Base-by-base conservation (phyloP, 2,329 filamentous ascomycete genomes). In the Alternaria gansuensis region DNA sequence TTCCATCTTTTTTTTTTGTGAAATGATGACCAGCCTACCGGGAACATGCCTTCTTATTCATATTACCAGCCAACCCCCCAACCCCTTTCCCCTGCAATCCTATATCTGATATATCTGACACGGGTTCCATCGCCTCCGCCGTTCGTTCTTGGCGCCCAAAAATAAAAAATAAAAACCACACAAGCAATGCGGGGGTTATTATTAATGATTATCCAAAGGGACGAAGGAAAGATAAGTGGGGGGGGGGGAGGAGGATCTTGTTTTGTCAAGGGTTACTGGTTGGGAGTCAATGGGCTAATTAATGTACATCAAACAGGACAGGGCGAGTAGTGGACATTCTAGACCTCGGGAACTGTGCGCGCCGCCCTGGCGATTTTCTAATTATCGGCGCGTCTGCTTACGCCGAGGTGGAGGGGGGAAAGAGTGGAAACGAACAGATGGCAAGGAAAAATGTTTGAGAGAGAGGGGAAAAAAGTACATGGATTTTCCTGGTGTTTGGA, bases 231-330 rank as follows among this genome's bases (percentile, higher is more conserved):
- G 17, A 17, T 17, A 17, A 17, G 17, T 17, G 17, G 17, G 17
- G 17, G 2, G 17, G 17, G 17, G 17, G 17, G 17, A 17, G 17
- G 17, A 17, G 37, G 21, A 11, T 23, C 4, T 24, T 6, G 37
- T 24, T 24, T 40, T 21, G 37, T 40, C 37, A 40, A 40, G 24
- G 24, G 37, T 40, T 40, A 21, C 21, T 40, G 21, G 37, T 24
- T 23, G 11, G 23, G 24, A 14, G 31, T 24, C 17, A 2, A 17
- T 17, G 17, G 17, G 33, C 24, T 21, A 34, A 29, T 48, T 48
- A 34, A 48, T 48, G 44, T 48, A 48, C 44, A 48, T 48, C 29
- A 48, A 48, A 48, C 44, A 48, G 51, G 44, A 17, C 17, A 40
- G 37, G 44, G 23, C 44, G 44, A 48, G 23, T 48, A 31, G n/a